These are phyloP conservation scores for Quercus ilex DNA, from an alignment of 306 rosid genomes.

Conservation along the genomic window DNA sequence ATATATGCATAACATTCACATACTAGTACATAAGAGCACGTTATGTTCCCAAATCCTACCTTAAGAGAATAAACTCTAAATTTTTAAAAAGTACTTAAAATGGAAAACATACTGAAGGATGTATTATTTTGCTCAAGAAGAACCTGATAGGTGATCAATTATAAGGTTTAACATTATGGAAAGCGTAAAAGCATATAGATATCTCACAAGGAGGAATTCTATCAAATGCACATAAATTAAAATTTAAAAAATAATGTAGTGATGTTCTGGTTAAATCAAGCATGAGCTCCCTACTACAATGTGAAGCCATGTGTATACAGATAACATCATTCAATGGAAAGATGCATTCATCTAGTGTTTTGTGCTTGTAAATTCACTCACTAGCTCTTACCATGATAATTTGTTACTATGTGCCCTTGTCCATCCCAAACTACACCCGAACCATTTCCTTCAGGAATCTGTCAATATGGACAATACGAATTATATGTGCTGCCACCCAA, in stretches of 20 bases:
- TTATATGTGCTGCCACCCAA: conserved; percentile 1
- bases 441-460: conserved; percentile 99
- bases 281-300: conserved; percentile 3
- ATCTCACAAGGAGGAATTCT: neutral
- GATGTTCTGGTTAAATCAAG: neutral
- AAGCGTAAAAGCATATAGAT: neutral
- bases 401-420: conserved; percentile 90
- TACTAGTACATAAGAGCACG: neutral
- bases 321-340: neutral
- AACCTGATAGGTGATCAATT: neutral
- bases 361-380: neutral
- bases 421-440: conserved; percentile 97
- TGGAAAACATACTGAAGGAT: neutral
- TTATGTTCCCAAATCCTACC: neutral
- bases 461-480: conserved; percentile 17
- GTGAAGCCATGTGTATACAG: neutral
- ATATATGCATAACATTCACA: neutral
- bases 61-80: neutral
- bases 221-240: neutral
- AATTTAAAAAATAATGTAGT: neutral
- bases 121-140: neutral
- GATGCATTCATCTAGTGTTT: neutral
- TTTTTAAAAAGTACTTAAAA: neutral
- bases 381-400: conserved; percentile 79
- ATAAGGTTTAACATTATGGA: neutral